Evolutionary conservation across 2,329 filamentous ascomycete genomes (phyloP).

Genomic region (Lizonia empirigonia): DNA sequence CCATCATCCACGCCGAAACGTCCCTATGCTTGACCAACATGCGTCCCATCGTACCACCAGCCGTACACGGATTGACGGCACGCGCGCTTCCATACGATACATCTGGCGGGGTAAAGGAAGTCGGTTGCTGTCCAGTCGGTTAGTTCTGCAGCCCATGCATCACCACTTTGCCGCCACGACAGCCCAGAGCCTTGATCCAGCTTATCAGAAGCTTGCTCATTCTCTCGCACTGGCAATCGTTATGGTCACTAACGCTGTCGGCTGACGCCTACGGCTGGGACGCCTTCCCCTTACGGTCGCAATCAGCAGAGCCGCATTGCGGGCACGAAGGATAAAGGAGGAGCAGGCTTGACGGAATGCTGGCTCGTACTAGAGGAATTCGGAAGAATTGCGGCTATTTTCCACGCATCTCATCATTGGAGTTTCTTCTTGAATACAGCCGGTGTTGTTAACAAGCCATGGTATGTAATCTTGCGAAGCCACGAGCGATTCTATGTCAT

Average conservation of each 20-base stretch:
- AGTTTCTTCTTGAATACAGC: no score
- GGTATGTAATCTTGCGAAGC: neutral
- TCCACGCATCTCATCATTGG: no score
- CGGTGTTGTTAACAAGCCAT: neutral
- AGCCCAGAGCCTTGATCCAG: conserved; percentile 22
- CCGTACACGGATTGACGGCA: conserved; percentile 11
- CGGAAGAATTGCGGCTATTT: no score
- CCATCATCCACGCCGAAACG: neutral
- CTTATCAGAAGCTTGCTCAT: conserved; percentile 41
- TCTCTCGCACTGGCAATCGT: conserved; percentile 18
- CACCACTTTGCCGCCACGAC: conserved; percentile 29
- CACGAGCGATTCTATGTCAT: neutral
- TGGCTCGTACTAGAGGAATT: no score
- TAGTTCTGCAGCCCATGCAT: conserved; percentile 37
- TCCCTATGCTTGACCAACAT: neutral
- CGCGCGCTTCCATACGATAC: conserved; percentile 18
- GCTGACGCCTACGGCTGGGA: conserved; percentile 31
- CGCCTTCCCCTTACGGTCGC: conserved; percentile 10
- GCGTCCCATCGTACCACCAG: neutral
- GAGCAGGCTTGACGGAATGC: no score
- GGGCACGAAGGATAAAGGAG: conserved; percentile 34
- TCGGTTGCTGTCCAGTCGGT: conserved; percentile 26
- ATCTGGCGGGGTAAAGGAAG: conserved; percentile 38
- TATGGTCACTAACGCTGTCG: conserved; percentile 28
- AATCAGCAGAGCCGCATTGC: conserved; percentile 43